These are phyloP conservation scores for Dendrobium officinale DNA, from an alignment of 106 monocot genomes.

Conservation along the genomic window DNA sequence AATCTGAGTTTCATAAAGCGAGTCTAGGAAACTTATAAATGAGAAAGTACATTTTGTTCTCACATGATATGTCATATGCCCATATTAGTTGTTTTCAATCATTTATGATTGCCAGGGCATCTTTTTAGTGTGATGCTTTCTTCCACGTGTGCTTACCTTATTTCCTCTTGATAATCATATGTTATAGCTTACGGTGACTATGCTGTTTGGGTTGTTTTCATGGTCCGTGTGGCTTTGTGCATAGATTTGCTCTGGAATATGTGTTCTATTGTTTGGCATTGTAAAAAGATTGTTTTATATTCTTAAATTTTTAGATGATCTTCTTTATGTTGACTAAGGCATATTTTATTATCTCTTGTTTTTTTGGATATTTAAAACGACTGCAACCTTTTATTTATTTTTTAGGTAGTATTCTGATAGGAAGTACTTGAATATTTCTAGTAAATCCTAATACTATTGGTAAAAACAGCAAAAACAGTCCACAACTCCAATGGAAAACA, in stretches of 20 bases:
- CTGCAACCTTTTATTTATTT: not conserved
- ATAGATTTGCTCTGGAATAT: not conserved
- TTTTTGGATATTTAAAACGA: not conserved
- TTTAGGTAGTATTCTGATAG: too few relatives aligned
- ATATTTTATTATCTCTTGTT: not conserved
- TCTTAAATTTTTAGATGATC: not conserved
- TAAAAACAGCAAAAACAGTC: too few relatives aligned
- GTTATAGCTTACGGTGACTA: not conserved
- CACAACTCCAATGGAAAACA: too few relatives aligned
- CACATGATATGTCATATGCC: not conserved
- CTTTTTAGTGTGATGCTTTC: not conserved
- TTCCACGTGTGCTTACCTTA: not conserved
- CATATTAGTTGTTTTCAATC: not conserved
- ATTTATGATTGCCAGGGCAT: not conserved
- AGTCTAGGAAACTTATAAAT: too few relatives aligned
- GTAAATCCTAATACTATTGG: too few relatives aligned
- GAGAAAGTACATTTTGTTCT: too few relatives aligned
- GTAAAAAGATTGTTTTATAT: not conserved
- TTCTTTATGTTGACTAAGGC: not conserved
- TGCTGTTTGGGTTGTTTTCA: not conserved
- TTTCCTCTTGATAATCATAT: not conserved
- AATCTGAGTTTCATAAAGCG: too few relatives aligned
- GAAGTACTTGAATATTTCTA: too few relatives aligned
- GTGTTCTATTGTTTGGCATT: not conserved
- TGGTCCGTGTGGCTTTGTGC: not conserved